A percentile compares a stretch with the other conserved stretches of the same genome.
phyloP scores from a whole-genome alignment of 2,329 filamentous ascomycete genomes.

The Fusarium sulawesiense region DNA sequence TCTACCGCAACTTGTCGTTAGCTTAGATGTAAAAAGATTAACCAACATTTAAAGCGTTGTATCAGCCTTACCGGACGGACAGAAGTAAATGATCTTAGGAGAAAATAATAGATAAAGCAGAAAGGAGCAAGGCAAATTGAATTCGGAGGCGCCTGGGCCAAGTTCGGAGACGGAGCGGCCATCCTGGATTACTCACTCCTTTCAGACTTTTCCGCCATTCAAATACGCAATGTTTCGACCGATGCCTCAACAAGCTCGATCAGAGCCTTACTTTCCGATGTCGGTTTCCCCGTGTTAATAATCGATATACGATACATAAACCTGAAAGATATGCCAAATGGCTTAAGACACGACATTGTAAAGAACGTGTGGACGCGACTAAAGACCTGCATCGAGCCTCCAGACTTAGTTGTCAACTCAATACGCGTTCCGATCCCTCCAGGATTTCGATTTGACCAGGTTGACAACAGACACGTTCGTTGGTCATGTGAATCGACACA shows the following conservation, averaged over 20 bases:
- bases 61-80: too few relatives aligned
- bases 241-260: slow-evolving; percentile 37
- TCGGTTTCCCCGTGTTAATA: not conserved
- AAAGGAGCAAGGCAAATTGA: not conserved
- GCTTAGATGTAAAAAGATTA: too few relatives aligned
- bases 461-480: slow-evolving; percentile 51
- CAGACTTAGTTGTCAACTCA: not conserved
- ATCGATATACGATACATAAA: not conserved
- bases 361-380: slow-evolving; percentile 4
- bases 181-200: slow-evolving; percentile 47
- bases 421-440: slow-evolving; percentile 35
- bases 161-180: slow-evolving; percentile 50
- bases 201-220: slow-evolving; percentile 54
- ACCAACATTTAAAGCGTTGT: too few relatives aligned
- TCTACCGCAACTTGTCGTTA: too few relatives aligned
- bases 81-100: too few relatives aligned
- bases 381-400: not conserved
- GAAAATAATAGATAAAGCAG: too few relatives aligned
- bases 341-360: slow-evolving; percentile 8
- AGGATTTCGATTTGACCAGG: slow-evolving; percentile 44
- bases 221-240: slow-evolving; percentile 46
- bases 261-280: slow-evolving; percentile 25
- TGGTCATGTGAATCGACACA: slow-evolving; percentile 54
- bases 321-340: not conserved
- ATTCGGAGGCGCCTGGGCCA: slow-evolving; percentile 44